Evolutionary conservation across 73 alveolate species (phyloP), one percentile per base, ranked within the genome.

Genomic region (Effrenium voratum): DNA sequence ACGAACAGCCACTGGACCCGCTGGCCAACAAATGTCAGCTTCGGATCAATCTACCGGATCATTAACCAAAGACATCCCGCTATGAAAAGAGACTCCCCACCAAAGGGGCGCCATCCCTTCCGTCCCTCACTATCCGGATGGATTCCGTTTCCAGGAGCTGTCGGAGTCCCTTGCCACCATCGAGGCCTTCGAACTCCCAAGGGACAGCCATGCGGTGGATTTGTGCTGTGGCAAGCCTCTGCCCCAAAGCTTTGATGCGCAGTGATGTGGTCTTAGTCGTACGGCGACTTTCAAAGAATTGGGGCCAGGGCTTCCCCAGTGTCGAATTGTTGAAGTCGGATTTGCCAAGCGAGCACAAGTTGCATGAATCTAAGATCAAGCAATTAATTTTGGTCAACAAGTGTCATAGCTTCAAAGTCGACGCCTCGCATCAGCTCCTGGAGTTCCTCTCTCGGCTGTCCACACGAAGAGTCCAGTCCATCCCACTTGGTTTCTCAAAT

Each of bases 131-230:
- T n/a, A n/a, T n/a, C n/a, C n/a, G n/a, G n/a, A n/a, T n/a, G n/a
- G n/a, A n/a, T n/a, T n/a, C n/a, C n/a, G n/a, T n/a, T n/a, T n/a
- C 46, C 63, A 86, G 95, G 95, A 87, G 84, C 95, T 87, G 41
- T 87, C 95, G 5, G 95, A 87, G 44, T 87, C 95, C 32, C 46
- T 87, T 47, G 95, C 95, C 36, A 32, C 81, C 38, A 32, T 86
- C 24, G 10, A 41, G 44, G 45, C 45, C 66, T 3, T 2, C 50
- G 34, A 28, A 1, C 41, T 52, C 26, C 8, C 63, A 8, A 73
- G 0, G n/a, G 46, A 6, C 1, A 36, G 95, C 57, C 95, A 87
- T 49, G 95, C 68, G 46, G 49, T 87, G 83, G 95, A 87, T 41
- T 84, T 87, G 6, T 87, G 95, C 84, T 87, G 95, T 15, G 95